Evolutionary conservation across 1,139 yeast species (phyloP), one percentile per base, ranked within the genome.

Genomic region (Yamadazyma dendronema): DNA sequence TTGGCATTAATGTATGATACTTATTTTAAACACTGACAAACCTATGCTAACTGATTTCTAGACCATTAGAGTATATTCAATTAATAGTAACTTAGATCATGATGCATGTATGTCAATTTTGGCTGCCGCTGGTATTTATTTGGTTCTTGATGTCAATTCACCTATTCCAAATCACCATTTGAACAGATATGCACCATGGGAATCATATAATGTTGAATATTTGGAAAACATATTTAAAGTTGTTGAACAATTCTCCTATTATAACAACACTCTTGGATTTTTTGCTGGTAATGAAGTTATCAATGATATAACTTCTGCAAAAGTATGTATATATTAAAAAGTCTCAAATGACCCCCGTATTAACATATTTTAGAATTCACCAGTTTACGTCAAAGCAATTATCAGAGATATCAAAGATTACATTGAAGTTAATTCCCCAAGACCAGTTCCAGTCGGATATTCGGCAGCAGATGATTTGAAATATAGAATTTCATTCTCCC

Each of bases 231-330:
- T 89, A 3, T 86, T 87, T 57, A 79, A 78, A 50, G 83, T 88
- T 8, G 78, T 90, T 17, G 89, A 88, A 40, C 92, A 86, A 42
- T 92, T 92, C 58, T 72, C 94, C 12, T 71, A 75, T 24, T 92
- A 87, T 62, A 85, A 90, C 61, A 92, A 92, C 59, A 85, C 96
- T 0, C 69, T 92, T 38, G 97, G 94, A 0, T 90, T 85, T 62
- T 87, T 92, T 62, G 96, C 96, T 7, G 98, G 97, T 1, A 92
- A 92, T 61, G 98, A 92, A 61, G 75, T 92, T 34, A 68, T 92
- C 38, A 90, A 92, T 57, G 97, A 90, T 56, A 74, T 72, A 40
- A 61, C 67, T 25, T 87, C 96, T 2, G 95, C 97, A 1, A 71
- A 59, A 9, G 41, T 38, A 39, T n/a, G 42, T 39, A 16, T n/a